Percentiles rank a stretch among this genome's conserved stretches.
These are phyloP conservation scores for Aspergillus latus DNA, from an alignment of 2,329 filamentous ascomycete genomes.

Conservation along the genomic window DNA sequence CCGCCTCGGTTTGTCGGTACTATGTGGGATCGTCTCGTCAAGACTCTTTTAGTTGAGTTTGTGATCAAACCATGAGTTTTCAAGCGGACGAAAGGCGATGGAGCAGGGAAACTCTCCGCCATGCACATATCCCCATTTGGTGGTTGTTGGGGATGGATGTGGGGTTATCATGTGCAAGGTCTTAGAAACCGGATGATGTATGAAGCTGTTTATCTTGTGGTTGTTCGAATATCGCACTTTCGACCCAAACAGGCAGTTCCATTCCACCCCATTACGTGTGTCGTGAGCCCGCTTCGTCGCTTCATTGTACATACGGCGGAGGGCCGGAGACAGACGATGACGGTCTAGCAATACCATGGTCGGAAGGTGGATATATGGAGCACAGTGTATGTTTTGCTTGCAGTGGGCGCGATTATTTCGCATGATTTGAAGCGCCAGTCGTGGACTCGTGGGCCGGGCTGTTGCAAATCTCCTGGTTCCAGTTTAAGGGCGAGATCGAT, in stretches of 20 bases:
- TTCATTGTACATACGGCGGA: too few relatives aligned
- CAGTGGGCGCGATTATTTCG: background rate
- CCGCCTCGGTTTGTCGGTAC: background rate
- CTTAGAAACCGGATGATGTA: constrained; percentile 14
- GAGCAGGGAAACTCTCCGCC: constrained; percentile 13
- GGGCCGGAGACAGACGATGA: background rate
- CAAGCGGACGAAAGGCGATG: constrained; percentile 5
- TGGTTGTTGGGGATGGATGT: constrained; percentile 13
- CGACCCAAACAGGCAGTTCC: constrained; percentile 14
- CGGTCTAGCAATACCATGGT: constrained; percentile 1
- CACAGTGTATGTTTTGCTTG: background rate
- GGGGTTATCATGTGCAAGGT: constrained; percentile 19
- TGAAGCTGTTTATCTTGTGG: constrained; percentile 7
- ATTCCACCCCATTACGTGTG: background rate
- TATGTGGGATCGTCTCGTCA: background rate
- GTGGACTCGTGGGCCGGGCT: background rate
- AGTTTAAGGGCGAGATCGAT: constrained; percentile 7
- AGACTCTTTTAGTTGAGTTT: constrained; percentile 9
- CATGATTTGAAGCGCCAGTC: constrained; percentile 3
- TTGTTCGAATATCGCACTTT: constrained; percentile 1
- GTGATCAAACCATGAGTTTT: constrained; percentile 19
- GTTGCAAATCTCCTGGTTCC: background rate
- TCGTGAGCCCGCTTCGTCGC: background rate
- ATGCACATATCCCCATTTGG: constrained; percentile 19
- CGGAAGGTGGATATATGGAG: constrained; percentile 10